Evolutionary conservation across 2,329 filamentous ascomycete genomes (phyloP).

Genomic region (Scedosporium aurantiacum): DNA sequence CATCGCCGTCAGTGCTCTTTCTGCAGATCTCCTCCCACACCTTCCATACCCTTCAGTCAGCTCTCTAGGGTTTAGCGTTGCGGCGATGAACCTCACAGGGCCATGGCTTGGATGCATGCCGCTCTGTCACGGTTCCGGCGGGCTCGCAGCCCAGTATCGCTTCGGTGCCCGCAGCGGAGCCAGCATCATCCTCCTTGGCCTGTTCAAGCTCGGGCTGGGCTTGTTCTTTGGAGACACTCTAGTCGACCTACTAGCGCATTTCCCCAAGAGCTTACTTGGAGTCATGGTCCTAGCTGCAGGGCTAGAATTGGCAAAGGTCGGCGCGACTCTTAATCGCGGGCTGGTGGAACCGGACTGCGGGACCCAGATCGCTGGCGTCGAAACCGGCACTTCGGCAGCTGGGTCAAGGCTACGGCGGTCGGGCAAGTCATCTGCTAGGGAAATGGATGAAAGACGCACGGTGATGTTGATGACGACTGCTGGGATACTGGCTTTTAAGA

Average conservation of each 20-base stretch:
- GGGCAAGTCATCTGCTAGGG: constrained; percentile 39
- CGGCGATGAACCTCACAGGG: constrained; percentile 69
- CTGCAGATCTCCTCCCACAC: constrained; percentile 63
- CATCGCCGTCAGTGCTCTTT: constrained; percentile 73
- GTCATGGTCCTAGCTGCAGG: constrained; percentile 87
- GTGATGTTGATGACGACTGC: constrained; percentile 86
- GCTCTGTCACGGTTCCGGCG: constrained; percentile 85
- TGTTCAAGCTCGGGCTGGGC: constrained; percentile 65
- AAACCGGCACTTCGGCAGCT: background rate
- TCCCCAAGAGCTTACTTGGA: constrained; percentile 68
- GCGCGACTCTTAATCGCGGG: constrained; percentile 69
- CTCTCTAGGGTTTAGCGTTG: constrained; percentile 69
- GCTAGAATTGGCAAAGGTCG: constrained; percentile 76
- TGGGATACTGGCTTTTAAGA: constrained; percentile 72
- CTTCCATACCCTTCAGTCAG: constrained; percentile 60
- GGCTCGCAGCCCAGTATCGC: constrained; percentile 78
- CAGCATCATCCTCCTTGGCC: constrained; percentile 68
- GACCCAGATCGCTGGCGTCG: constrained; percentile 32
- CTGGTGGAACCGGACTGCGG: constrained; percentile 49
- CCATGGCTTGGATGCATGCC: constrained; percentile 96
- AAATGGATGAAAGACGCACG: constrained; percentile 67
- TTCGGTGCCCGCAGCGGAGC: constrained; percentile 86
- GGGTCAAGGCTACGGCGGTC: background rate
- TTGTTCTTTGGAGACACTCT: constrained; percentile 64
- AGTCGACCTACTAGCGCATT: constrained; percentile 56